Conservation (phyloP, 148 eudicot genomes). For the Bassia scoparia region DNA sequence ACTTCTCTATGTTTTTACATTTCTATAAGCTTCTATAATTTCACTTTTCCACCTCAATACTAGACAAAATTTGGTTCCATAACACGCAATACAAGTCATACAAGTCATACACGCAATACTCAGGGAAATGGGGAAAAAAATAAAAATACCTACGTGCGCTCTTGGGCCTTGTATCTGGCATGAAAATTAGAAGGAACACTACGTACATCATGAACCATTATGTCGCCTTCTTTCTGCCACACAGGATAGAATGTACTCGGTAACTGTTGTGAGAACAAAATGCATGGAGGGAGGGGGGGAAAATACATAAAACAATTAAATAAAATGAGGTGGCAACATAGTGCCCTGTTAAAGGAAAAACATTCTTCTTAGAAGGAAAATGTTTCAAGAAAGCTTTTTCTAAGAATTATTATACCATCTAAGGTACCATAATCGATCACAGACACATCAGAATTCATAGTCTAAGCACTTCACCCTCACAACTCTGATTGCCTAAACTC, state of each 20-base stretch:
- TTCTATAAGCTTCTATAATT: too few species aligned
- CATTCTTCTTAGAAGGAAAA: not conserved
- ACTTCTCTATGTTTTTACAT: too few species aligned
- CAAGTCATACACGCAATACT: too few species aligned
- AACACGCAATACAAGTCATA: too few species aligned
- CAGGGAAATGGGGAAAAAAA: not conserved
- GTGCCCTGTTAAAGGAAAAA: not conserved
- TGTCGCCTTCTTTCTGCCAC: conserved; percentile 78
- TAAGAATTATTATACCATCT: too few species aligned
- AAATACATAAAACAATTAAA: not conserved
- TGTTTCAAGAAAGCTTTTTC: too few species aligned
- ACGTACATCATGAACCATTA: conserved; percentile 66
- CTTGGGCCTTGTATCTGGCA: conserved; percentile 89
- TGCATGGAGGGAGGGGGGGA: not conserved
- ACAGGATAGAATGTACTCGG: conserved; percentile 16
- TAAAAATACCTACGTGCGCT: conserved; percentile 90
- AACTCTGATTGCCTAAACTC: too few species aligned
- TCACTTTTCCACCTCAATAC: too few species aligned
- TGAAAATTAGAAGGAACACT: conserved; percentile 78
- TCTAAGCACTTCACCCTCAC: too few species aligned
- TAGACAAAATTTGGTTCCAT: too few species aligned
- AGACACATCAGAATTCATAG: too few species aligned
- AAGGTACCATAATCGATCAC: too few species aligned
- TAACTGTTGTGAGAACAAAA: not conserved
- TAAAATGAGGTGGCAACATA: not conserved